Conservation (phyloP, 352 stramenopile species). For the Albugo laibachii region DNA sequence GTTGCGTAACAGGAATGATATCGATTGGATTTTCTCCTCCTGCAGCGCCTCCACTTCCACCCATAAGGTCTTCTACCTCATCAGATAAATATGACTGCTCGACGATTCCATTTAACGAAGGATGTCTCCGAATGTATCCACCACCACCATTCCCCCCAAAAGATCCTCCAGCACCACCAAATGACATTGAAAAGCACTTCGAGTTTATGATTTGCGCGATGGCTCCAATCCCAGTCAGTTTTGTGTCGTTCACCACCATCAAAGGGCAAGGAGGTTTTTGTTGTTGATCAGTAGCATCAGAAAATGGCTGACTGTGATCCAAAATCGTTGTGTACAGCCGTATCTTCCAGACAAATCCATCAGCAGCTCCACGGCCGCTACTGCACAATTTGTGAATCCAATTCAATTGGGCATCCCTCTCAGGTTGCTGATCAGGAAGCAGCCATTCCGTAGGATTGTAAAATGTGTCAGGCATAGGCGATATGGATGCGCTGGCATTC, state of each 20-base stretch:
- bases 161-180: slow-evolving; percentile 68
- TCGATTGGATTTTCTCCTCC: slow-evolving; percentile 68
- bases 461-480: slow-evolving; percentile 9
- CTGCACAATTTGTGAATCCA: slow-evolving; percentile 38
- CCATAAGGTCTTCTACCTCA: slow-evolving; percentile 57
- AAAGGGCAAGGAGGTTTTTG: background rate
- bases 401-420: slow-evolving; percentile 22
- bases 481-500: slow-evolving; percentile 15
- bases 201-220: slow-evolving; percentile 37
- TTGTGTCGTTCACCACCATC: slow-evolving; percentile 20
- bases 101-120: slow-evolving; percentile 4
- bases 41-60: slow-evolving; percentile 81
- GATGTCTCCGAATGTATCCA: slow-evolving; percentile 25
- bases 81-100: slow-evolving; percentile 20
- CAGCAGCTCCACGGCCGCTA: slow-evolving; percentile 49
- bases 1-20: slow-evolving; percentile 34
- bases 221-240: slow-evolving; percentile 27
- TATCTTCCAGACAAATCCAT: slow-evolving; percentile 81
- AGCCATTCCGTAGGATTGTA: slow-evolving; percentile 36
- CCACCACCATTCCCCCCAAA: slow-evolving; percentile 23
- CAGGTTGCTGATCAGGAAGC: slow-evolving; percentile 25
- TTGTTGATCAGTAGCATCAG: background rate
- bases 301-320: slow-evolving; percentile 40
- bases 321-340: slow-evolving; percentile 74
- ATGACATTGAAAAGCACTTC: slow-evolving; percentile 79